Evolutionary conservation across 2,329 filamentous ascomycete genomes (phyloP).

Genomic region (Fusarium armeniacum): DNA sequence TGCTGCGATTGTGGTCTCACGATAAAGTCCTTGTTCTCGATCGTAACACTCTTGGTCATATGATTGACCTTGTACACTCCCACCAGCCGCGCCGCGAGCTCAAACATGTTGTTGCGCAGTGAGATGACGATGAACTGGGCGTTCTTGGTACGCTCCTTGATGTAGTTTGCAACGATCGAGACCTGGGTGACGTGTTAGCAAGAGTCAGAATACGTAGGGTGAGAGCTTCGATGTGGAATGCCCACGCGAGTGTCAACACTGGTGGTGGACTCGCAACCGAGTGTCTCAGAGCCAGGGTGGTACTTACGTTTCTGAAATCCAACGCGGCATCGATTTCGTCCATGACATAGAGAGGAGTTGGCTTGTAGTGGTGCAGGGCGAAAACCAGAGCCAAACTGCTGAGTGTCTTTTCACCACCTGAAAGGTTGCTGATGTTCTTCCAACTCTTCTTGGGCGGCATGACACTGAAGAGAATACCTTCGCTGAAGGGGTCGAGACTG

Average conservation of each 20-base stretch:
- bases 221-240: conserved; percentile 29
- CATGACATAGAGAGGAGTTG: conserved; percentile 98
- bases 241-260: conserved; percentile 28
- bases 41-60: conserved; percentile 94
- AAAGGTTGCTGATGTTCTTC: conserved; percentile 98
- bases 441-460: conserved; percentile 99
- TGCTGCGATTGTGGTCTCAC: conserved; percentile 55
- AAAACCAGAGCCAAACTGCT: conserved; percentile 96
- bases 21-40: conserved; percentile 87
- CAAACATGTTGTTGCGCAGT: conserved; percentile 99
- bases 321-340: conserved; percentile 98
- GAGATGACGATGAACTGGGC: conserved; percentile 99
- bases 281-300: conserved; percentile 42
- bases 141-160: conserved; percentile 99
- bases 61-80: conserved; percentile 99
- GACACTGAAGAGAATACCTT: conserved; percentile 96
- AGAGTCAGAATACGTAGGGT: conserved; percentile 21
- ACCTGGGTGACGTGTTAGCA: conserved; percentile 68
- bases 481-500: conserved; percentile 94
- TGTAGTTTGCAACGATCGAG: conserved; percentile 97
- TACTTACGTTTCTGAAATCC: conserved; percentile 95
- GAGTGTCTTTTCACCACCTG: conserved; percentile 96
- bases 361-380: conserved; percentile 97
- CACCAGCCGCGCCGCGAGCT: conserved; percentile 93
- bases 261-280: conserved; percentile 40